Conservation (phyloP, 176 grass and related monocot genomes). For the Oryza meridionalis region DNA sequence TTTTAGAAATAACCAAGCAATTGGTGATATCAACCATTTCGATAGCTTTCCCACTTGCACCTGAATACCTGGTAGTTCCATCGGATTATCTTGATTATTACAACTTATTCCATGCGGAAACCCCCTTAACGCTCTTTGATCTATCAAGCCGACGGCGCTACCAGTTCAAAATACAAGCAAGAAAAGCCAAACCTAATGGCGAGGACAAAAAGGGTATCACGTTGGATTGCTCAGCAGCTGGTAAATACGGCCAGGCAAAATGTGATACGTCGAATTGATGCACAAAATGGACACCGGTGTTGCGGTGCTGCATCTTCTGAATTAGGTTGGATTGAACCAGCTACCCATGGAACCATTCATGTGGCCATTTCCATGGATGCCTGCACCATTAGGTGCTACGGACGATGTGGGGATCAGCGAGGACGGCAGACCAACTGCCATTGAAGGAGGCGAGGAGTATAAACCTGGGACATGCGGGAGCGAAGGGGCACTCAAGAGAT, state of each 20-base stretch:
- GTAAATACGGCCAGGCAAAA: constrained; percentile 52
- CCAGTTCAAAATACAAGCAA: constrained; percentile 54
- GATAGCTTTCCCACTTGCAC: constrained; percentile 56
- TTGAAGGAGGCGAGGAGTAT: constrained; percentile 58
- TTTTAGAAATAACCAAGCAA: constrained; percentile 44
- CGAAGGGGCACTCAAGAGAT: constrained; percentile 56
- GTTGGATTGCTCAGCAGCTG: constrained; percentile 57
- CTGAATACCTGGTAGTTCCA: constrained; percentile 66
- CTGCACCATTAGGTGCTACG: constrained; percentile 62
- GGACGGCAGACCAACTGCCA: constrained; percentile 60
- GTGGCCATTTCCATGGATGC: constrained; percentile 70
- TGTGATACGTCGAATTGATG: constrained; percentile 38
- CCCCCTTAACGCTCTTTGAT: constrained; percentile 37
- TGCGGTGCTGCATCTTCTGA: constrained; percentile 30
- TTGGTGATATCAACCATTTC: constrained; percentile 54
- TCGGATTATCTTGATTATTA: constrained; percentile 54
- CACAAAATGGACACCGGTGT: constrained; percentile 37
- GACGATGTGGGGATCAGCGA: constrained; percentile 64
- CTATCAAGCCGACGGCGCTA: constrained; percentile 63
- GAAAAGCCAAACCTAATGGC: constrained; percentile 43
- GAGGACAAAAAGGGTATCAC: constrained; percentile 63
- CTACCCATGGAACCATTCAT: constrained; percentile 36
- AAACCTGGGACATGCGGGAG: constrained; percentile 60
- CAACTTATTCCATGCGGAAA: constrained; percentile 54
- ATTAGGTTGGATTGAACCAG: constrained; percentile 73